Evolutionary conservation across 805 yeast genomes (phyloP).

Genomic region (Groenewaldozyma salmanticensis): DNA sequence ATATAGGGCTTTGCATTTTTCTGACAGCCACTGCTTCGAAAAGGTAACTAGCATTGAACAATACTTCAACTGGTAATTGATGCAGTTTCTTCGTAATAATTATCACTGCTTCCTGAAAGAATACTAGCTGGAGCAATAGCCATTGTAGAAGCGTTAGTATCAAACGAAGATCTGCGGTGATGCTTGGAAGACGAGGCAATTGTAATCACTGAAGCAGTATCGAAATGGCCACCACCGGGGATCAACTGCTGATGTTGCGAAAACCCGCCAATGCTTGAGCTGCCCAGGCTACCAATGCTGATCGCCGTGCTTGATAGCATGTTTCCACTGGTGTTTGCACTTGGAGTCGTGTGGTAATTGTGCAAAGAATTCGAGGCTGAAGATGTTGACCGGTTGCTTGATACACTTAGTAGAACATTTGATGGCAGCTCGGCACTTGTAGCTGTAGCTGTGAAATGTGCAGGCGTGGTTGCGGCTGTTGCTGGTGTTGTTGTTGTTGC

Average conservation of each 20-base stretch:
- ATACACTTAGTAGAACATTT: too few species aligned
- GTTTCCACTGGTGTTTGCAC: neutral
- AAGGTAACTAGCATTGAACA: too few species aligned
- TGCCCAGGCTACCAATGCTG: slow-evolving; percentile 4
- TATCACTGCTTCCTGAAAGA: slow-evolving; percentile 13
- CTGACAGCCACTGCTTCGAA: too few species aligned
- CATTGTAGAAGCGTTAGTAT: slow-evolving; percentile 29
- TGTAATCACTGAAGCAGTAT: slow-evolving; percentile 29
- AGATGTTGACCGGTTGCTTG: neutral
- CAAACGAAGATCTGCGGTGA: slow-evolving; percentile 26
- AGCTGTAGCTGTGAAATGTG: neutral
- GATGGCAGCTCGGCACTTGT: neutral
- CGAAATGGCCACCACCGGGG: slow-evolving; percentile 12
- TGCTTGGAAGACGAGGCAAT: slow-evolving; percentile 29
- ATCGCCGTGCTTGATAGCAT: neutral
- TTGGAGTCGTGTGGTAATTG: neutral
- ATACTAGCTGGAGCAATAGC: slow-evolving; percentile 27
- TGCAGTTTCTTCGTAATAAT: neutral
- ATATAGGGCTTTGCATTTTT: too few species aligned
- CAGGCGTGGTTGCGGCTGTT: neutral
- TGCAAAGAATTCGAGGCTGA: neutral
- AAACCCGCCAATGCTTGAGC: neutral
- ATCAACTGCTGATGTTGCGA: too few species aligned
- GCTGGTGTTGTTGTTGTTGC: too few species aligned
- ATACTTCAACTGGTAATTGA: neutral